A percentile compares a stretch with the other conserved stretches of the same genome.
Evolutionary conservation across 2,329 filamentous ascomycete species (phyloP).

Genomic region (Alternaria alternata): DNA sequence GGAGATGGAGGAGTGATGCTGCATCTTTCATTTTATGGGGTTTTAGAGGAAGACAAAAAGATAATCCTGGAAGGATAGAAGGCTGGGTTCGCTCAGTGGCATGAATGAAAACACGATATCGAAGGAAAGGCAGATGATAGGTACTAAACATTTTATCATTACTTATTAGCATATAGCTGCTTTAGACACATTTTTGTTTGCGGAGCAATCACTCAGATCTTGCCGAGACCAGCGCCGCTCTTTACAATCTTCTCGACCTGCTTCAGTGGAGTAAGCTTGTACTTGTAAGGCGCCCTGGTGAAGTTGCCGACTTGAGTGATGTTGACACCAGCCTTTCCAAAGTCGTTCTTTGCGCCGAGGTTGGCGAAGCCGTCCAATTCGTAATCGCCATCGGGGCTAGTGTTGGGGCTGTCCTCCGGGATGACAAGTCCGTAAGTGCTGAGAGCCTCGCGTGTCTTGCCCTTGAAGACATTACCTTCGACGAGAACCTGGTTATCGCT

Average conservation of each 20-base stretch:
- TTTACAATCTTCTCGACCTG: conserved; percentile 55
- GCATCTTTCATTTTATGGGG: too few relatives aligned
- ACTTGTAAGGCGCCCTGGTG: conserved; percentile 59
- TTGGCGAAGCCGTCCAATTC: conserved; percentile 65
- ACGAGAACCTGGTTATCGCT: conserved; percentile 56
- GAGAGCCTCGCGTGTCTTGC: conserved; percentile 59
- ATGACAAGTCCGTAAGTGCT: conserved; percentile 65
- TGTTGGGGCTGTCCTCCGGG: conserved; percentile 64
- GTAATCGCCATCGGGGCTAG: conserved; percentile 61
- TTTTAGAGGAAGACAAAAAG: too few relatives aligned
- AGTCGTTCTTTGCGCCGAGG: conserved; percentile 62
- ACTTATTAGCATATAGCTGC: neutral
- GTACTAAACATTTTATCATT: neutral
- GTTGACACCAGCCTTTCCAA: conserved; percentile 58
- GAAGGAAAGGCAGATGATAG: neutral
- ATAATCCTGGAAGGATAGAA: too few relatives aligned
- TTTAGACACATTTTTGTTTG: neutral
- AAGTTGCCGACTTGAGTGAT: conserved; percentile 63
- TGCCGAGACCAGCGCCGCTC: conserved; percentile 58
- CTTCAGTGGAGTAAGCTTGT: conserved; percentile 57
- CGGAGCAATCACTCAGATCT: conserved; percentile 30
- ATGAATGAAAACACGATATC: neutral
- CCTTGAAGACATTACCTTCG: conserved; percentile 58
- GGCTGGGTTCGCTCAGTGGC: neutral
- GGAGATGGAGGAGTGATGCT: too few relatives aligned